Conservation (phyloP, 2,329 filamentous ascomycete species). For the Botrytis tulipae region DNA sequence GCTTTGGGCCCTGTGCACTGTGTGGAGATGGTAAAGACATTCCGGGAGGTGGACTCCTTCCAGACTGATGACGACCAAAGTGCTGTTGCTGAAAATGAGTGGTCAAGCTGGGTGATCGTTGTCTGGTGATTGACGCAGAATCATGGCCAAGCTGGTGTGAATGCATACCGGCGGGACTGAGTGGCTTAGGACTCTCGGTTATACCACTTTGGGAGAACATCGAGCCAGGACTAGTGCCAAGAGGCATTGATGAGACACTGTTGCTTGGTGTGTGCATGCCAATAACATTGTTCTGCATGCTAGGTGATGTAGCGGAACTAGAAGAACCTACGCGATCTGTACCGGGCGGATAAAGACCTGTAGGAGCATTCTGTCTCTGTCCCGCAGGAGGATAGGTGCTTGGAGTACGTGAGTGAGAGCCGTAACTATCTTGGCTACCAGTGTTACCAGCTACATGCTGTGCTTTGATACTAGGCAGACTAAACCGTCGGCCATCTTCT, state of each 20-base stretch:
- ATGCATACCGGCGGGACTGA: constrained; percentile 60
- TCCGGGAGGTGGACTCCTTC: constrained; percentile 48
- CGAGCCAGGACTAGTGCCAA: constrained; percentile 44
- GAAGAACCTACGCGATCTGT: constrained; percentile 51
- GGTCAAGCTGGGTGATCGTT: constrained; percentile 64
- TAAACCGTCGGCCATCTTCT: constrained; percentile 62
- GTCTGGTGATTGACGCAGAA: constrained; percentile 50
- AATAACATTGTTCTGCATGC: constrained; percentile 41
- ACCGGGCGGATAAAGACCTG: constrained; percentile 61
- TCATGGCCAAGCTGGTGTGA: constrained; percentile 53
- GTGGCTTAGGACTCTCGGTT: constrained; percentile 83
- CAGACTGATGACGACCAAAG: constrained; percentile 56
- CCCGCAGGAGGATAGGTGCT: constrained; percentile 77
- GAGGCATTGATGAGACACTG: constrained; percentile 50
- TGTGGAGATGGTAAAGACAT: constrained; percentile 37
- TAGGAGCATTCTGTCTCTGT: constrained; percentile 47
- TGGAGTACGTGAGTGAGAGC: constrained; percentile 63
- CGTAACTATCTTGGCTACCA: constrained; percentile 38
- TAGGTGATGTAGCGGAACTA: constrained; percentile 55
- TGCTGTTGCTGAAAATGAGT: constrained; percentile 65
- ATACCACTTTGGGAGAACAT: constrained; percentile 71
- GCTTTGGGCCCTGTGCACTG: constrained; percentile 35
- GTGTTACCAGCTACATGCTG: constrained; percentile 59
- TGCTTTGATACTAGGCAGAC: constrained; percentile 72
- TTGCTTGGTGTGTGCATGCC: constrained; percentile 49